Conservation (phyloP, 2,329 filamentous ascomycete genomes). For the Zymoseptoria ardabiliae region DNA sequence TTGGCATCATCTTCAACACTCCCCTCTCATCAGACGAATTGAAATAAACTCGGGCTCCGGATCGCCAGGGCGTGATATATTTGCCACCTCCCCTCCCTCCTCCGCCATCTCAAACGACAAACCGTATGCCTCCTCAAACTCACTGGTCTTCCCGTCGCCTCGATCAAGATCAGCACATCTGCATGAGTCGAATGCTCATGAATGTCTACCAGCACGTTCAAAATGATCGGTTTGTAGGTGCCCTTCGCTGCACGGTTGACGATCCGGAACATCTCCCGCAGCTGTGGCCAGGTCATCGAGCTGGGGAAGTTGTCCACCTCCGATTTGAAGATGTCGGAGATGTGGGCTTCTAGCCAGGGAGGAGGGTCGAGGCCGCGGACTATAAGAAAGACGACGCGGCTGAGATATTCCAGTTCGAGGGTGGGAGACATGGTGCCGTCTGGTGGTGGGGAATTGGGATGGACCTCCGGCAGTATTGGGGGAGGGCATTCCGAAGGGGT, state of each 20-base stretch:
- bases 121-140: conserved; percentile 5
- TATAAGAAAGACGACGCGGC: background rate
- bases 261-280: conserved; percentile 3
- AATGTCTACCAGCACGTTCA: conserved; percentile 3
- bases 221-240: conserved; percentile 1
- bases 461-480: background rate
- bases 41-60: conserved; percentile 1
- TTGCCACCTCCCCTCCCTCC: conserved; percentile 5
- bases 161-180: conserved; percentile 3
- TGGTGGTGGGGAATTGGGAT: conserved; percentile 13
- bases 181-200: conserved; percentile 6
- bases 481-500: background rate
- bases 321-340: conserved; percentile 4
- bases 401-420: conserved; percentile 3
- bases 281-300: conserved; percentile 1
- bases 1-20: background rate
- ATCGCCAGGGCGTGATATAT: conserved; percentile 2
- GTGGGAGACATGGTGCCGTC: background rate
- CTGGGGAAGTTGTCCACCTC: conserved; percentile 5
- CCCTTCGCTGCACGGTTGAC: background rate
- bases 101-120: conserved; percentile 6
- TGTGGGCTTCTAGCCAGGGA: conserved; percentile 4
- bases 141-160: conserved; percentile 2
- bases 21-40: background rate
- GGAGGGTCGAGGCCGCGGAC: background rate